phyloP scores from a whole-genome alignment of 2,329 filamentous ascomycete genomes.

The Sclerotinia borealis region DNA sequence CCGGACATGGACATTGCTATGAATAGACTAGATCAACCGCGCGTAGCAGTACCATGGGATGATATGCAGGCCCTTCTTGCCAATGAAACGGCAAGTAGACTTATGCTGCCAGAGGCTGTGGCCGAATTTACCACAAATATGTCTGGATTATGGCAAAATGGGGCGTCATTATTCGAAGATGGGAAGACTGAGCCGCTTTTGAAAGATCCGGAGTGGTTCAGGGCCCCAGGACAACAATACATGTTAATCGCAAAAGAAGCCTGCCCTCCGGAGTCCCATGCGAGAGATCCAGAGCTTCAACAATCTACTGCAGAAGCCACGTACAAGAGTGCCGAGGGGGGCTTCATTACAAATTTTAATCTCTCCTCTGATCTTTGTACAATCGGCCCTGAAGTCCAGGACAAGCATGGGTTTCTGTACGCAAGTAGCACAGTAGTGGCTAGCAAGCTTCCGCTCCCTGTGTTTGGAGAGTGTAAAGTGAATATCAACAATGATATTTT shows the following conservation, averaged over 20 bases:
- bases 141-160: conserved; percentile 26
- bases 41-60: conserved; percentile 55
- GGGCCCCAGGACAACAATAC: conserved; percentile 42
- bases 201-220: conserved; percentile 25
- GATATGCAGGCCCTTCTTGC: conserved; percentile 46
- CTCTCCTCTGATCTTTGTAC: conserved; percentile 51
- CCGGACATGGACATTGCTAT: conserved; percentile 63
- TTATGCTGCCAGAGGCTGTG: conserved; percentile 38
- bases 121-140: conserved; percentile 41
- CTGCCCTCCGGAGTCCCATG: conserved; percentile 50
- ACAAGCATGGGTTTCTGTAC: conserved; percentile 52
- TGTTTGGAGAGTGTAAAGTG: conserved; percentile 58
- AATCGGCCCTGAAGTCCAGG: conserved; percentile 43
- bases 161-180: conserved; percentile 20
- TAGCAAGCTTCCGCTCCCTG: conserved; percentile 49
- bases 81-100: conserved; percentile 41
- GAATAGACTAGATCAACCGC: conserved; percentile 58
- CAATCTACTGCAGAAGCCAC: conserved; percentile 31
- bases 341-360: conserved; percentile 53
- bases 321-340: conserved; percentile 42
- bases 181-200: conserved; percentile 17
- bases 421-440: conserved; percentile 46
- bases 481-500: conserved; percentile 59
- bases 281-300: conserved; percentile 35
- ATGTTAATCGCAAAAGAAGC: conserved; percentile 53